Base-by-base conservation (phyloP, 345 rosid species). In the Eucalyptus regnans region DNA sequence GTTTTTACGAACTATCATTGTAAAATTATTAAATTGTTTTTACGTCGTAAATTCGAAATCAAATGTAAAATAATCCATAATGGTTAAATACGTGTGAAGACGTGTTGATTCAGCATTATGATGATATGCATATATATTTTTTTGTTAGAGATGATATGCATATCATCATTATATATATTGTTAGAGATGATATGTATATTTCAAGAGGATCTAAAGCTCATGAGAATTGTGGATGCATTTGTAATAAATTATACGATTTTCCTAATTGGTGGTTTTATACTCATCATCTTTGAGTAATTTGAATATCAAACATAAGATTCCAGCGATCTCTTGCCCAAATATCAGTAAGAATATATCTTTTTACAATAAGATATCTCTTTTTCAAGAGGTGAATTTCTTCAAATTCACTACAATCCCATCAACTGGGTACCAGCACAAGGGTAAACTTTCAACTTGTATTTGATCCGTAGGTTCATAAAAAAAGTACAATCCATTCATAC, bases 151-250 rank as follows among this genome's bases (percentile, higher is more conserved):
- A 31, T 31, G 25, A 33, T 31, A 68, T 68, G 12, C 9, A 31
- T 31, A 31, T n/a, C 31, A 15, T n/a, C n/a, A n/a, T 64, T n/a
- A 33, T 33, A 14, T 64, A 7, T 7, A 33, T 64, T 7, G 0
- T 64, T 0, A 31, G 18, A 66, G 43, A 31, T 31, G 7, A 68
- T 17, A 33, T 17, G 43, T 33, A 37, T 33, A 31, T 68, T 33
- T 68, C 1, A 8, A 33, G 23, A 68, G 44, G 0, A 68, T 0
- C 2, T 4, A 5, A 68, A 68, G 22, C 12, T 33, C 22, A 33
- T 9, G 23, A 33, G 7, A 68, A 68, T 71, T 7, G 7, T 37
- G 81, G 12, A 7, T 37, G 81, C 7, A 18, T 68, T 4, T 68
- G 44, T 20, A 33, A 17, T 33, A 12, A 66, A 33, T 68, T 23